A percentile compares a stretch with the other conserved stretches of the same genome.
Evolutionary conservation across 1,139 yeast genomes (phyloP).

Genomic region (Debaryomycetaceae sp.): DNA sequence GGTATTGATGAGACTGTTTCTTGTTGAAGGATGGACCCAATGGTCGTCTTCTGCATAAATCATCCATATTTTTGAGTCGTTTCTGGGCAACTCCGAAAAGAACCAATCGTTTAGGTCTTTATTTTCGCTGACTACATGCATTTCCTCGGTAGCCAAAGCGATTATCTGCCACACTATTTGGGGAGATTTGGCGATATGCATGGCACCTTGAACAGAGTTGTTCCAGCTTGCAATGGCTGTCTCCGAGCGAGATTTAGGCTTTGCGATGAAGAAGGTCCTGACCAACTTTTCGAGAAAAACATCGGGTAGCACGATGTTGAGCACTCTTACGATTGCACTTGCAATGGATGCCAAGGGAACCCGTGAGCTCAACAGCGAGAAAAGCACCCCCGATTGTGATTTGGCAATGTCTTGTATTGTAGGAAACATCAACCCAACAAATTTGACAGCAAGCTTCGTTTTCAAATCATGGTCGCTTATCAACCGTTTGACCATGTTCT

Average conservation of each 20-base stretch:
- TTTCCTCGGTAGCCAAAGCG: slow-evolving; percentile 57
- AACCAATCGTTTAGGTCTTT: slow-evolving; percentile 47
- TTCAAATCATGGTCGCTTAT: slow-evolving; percentile 17
- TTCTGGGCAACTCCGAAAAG: slow-evolving; percentile 29
- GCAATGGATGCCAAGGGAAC: slow-evolving; percentile 34
- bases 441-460: slow-evolving; percentile 21
- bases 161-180: slow-evolving; percentile 49
- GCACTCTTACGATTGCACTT: slow-evolving; percentile 16
- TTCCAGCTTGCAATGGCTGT: slow-evolving; percentile 25
- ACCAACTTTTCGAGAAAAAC: slow-evolving; percentile 19
- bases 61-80: slow-evolving; percentile 44
- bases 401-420: slow-evolving; percentile 55
- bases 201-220: slow-evolving; percentile 43
- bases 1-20: slow-evolving; percentile 35
- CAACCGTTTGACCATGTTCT: slow-evolving; percentile 38
- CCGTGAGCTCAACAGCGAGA: slow-evolving; percentile 27
- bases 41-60: slow-evolving; percentile 57
- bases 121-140: slow-evolving; percentile 43
- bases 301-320: slow-evolving; percentile 22
- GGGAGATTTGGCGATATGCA: slow-evolving; percentile 36
- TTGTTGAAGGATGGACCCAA: slow-evolving; percentile 56
- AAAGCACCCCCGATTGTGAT: slow-evolving; percentile 46
- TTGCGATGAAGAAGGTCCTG: slow-evolving; percentile 17
- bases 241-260: slow-evolving; percentile 16
- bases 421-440: slow-evolving; percentile 64